Evolutionary conservation across 306 rosid species (phyloP).

Genomic region (Adenanthera pavonina): DNA sequence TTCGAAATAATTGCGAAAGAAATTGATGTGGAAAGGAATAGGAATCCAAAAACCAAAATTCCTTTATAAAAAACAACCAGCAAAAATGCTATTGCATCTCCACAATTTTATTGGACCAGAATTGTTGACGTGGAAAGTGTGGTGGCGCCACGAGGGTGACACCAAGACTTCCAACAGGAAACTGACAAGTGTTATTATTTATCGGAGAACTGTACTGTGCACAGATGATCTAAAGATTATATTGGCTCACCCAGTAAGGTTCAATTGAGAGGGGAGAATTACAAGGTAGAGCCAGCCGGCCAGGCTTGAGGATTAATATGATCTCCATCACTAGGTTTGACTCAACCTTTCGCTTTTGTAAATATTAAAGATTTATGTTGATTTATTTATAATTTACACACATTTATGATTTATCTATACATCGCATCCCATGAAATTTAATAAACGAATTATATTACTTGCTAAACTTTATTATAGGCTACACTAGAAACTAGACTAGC

Average conservation of each 20-base stretch:
- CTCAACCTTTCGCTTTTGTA: too few relatives aligned
- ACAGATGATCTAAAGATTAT: background rate
- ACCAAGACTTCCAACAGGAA: slow-evolving; percentile 8
- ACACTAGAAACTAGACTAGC: too few relatives aligned
- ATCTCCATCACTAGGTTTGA: too few relatives aligned
- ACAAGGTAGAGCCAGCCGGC: too few relatives aligned
- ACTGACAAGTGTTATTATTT: slow-evolving; percentile 19
- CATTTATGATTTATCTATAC: too few relatives aligned
- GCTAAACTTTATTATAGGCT: too few relatives aligned
- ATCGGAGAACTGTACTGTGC: background rate
- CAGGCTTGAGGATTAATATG: too few relatives aligned
- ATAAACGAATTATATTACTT: too few relatives aligned
- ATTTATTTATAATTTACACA: too few relatives aligned
- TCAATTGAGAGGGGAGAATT: background rate
- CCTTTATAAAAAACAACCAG: background rate
- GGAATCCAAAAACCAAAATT: background rate
- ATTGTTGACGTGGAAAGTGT: slow-evolving; percentile 23
- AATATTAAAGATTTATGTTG: too few relatives aligned
- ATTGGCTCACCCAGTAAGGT: background rate
- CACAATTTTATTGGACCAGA: slow-evolving; percentile 9
- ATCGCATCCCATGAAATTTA: too few relatives aligned
- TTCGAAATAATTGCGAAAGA: slow-evolving; percentile 21
- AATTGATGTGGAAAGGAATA: slow-evolving; percentile 32
- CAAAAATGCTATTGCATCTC: slow-evolving; percentile 35
- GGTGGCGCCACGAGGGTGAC: slow-evolving; percentile 40